Percentiles rank a stretch among this genome's conserved stretches.
Conservation (phyloP, 2,329 filamentous ascomycete genomes). For the Phialocephala subalpina region DNA sequence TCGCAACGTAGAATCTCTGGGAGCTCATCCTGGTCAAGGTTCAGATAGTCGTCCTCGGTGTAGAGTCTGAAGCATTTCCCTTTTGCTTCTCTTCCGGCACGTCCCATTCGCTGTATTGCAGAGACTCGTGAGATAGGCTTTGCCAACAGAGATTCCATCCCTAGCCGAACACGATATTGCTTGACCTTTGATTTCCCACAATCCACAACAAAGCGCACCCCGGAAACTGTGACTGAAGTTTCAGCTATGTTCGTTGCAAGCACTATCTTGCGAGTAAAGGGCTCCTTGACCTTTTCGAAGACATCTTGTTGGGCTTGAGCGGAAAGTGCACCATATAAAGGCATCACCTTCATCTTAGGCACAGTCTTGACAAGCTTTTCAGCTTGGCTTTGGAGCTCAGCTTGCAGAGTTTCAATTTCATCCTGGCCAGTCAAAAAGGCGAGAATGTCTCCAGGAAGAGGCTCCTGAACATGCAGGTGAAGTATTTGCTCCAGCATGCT, state of each 20-base stretch:
- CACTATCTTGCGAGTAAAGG: slow-evolving; percentile 86
- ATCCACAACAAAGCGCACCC: slow-evolving; percentile 90
- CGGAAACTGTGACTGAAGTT: slow-evolving; percentile 94
- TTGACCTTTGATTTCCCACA: slow-evolving; percentile 95
- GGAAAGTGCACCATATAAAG: slow-evolving; percentile 89
- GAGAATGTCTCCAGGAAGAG: slow-evolving; percentile 91
- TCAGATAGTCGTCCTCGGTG: slow-evolving; percentile 77
- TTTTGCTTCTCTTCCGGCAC: slow-evolving; percentile 89
- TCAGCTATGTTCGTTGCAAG: slow-evolving; percentile 98
- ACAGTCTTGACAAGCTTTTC: slow-evolving; percentile 75
- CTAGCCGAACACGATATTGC: slow-evolving; percentile 83
- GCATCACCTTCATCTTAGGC: slow-evolving; percentile 76
- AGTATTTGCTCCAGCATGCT: slow-evolving; percentile 83
- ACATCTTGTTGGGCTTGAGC: slow-evolving; percentile 87
- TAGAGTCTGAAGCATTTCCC: slow-evolving; percentile 93
- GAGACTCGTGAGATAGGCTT: slow-evolving; percentile 94
- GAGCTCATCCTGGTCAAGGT: slow-evolving; percentile 75
- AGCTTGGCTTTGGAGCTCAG: slow-evolving; percentile 82
- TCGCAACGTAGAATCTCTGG: slow-evolving; percentile 94
- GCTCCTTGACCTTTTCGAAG: slow-evolving; percentile 76
- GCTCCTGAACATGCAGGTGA: slow-evolving; percentile 85
- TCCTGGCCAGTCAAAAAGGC: slow-evolving; percentile 94
- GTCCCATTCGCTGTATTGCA: slow-evolving; percentile 88
- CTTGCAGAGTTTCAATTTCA: slow-evolving; percentile 84
- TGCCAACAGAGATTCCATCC: slow-evolving; percentile 88